Evolutionary conservation across 208 protist genomes (phyloP), one percentile per base, ranked within the genome.

Genomic region (Leishmania aethiopica): DNA sequence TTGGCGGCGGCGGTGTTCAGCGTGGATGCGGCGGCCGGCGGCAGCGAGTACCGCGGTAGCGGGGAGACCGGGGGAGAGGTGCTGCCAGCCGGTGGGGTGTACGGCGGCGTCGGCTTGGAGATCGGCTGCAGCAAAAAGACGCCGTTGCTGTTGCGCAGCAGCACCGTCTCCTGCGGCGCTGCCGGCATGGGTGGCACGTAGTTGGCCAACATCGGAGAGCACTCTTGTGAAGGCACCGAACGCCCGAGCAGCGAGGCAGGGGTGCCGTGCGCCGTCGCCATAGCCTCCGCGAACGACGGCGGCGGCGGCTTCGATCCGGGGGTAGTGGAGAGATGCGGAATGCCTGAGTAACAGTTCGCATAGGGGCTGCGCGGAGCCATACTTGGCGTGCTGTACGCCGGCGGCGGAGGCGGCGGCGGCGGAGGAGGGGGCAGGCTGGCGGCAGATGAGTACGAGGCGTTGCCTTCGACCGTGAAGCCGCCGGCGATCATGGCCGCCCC

Each of bases 141-240:
- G n/a, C 94, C 94, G 78, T 96, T 91, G 51, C 81, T 75, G 81
- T 95, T 97, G 82, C 94, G 92, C 66, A 97, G 84, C 37, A 97
- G 79, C 79, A 97, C 91, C 17, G 88, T 84, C 72, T 97, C 94
- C 77, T 88, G 87, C 70, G 87, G 86, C 3, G 85, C 88, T 5
- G 90, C 86, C 8, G 92, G 89, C 86, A 92, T 84, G 37, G 89
- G 86, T 5, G 90, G 90, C n/a, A 95, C 84, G 81, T 95, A 95
- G 78, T 90, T 89, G 13, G 91, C 90, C 53, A 84, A 76, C 60
- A 93, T 73, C 3, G 91, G 90, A 40, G 93, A 92, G 37, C 88
- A 77, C 80, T 91, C 93, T 60, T 88, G 78, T 60, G 86, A 85
- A 25, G 82, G 84, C 40, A 82, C 78, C n/a, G 82, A 74, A 53